Evolutionary conservation across 768 basidiomycete species (phyloP), one percentile per base, ranked within the genome.

Genomic region (Russula earlei): DNA sequence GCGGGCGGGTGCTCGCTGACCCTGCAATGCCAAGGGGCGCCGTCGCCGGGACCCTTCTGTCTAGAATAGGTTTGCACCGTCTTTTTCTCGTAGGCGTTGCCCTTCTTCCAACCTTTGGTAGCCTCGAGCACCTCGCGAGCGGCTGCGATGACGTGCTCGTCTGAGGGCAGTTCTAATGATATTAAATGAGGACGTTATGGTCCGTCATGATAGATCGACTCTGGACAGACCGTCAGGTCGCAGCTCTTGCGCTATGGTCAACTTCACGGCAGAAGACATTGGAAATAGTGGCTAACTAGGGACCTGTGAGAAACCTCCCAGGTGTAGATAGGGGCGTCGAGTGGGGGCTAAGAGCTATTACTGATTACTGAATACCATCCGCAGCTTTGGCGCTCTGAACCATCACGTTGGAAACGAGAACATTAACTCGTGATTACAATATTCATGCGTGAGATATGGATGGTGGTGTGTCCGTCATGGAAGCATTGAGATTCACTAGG

Each of bases 1-100:
- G 79, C 72, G 5, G 74, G 64, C 12, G 75, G 67, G 67, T 90
- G 87, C 63, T 78, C 76, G 64, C 85, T 87, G 55, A 81, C 67
- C 22, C 87, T 78, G 65, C 78, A 79, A 63, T 85, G 77, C 86
- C 87, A 90, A 3, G 75, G 67, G 34, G 83, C 80, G 24, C 75
- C 79, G 57, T 84, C 83, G 6, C 67, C 74, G 12, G 75, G 67
- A 3, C 70, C 72, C 63, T 84, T 87, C 36, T 77, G 66, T 14
- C 73, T 76, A 25, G 68, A 74, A 53, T 69, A 75, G 10, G 83
- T 83, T 64, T 80, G 76, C 62, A 89, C 83, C 3, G 64, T 73
- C 53, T 70, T 65, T 52, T 76, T 75, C 59, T 77, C 70, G 64
- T 74, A 82, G 4, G 77, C 74, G 66, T 86, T 90, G 20, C 85